These are phyloP conservation scores for Marsdenia floribunda DNA, from an alignment of 257 asterid species.

Conservation along the genomic window DNA sequence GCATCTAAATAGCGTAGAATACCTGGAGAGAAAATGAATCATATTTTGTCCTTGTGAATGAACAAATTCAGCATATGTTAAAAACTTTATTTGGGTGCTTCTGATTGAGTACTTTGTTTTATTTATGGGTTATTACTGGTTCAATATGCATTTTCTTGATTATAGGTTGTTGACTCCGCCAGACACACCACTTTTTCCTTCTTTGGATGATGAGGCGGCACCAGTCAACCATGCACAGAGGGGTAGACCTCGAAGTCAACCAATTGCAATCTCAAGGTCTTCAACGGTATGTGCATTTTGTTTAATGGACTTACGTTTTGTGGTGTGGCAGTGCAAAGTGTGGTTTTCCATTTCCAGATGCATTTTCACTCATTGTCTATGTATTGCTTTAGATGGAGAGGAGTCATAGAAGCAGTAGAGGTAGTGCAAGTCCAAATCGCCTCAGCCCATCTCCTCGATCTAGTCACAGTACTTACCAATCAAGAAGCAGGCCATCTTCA, in stretches of 20 bases:
- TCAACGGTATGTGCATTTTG: constrained; percentile 52
- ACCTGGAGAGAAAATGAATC: neutral
- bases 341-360: constrained; percentile 4
- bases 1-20: neutral
- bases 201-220: constrained; percentile 77
- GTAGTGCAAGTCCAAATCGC: constrained; percentile 88
- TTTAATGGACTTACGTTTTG: neutral
- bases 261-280: constrained; percentile 76
- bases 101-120: constrained; percentile 3
- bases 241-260: constrained; percentile 93
- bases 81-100: neutral
- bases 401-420: constrained; percentile 59
- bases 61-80: neutral
- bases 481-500: constrained; percentile 66
- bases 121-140: constrained; percentile 14
- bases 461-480: constrained; percentile 40
- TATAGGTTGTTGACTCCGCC: constrained; percentile 96
- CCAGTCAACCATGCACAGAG: constrained; percentile 47
- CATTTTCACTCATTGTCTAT: constrained; percentile 2
- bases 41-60: neutral
- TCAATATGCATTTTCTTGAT: constrained; percentile 22
- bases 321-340: neutral
- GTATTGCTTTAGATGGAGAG: constrained; percentile 61
- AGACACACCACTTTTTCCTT: constrained; percentile 87
- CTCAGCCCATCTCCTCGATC: constrained; percentile 80